A percentile compares a stretch with the other conserved stretches of the same genome.
These are phyloP conservation scores for Stevia rebaudiana DNA, from an alignment of 140 eudicot species.

Conservation along the genomic window DNA sequence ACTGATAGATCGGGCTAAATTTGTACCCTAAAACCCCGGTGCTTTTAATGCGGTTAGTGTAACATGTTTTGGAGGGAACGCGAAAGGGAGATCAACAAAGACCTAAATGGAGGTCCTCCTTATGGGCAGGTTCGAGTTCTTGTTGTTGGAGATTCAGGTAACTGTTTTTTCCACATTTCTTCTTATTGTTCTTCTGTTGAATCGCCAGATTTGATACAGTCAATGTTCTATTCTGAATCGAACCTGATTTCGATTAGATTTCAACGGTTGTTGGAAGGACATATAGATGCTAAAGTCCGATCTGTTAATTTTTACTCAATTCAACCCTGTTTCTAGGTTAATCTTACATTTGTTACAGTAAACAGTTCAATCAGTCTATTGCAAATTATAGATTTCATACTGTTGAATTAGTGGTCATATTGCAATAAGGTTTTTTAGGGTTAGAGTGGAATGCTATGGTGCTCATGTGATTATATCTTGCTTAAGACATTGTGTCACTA, in stretches of 20 bases:
- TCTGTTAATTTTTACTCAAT: slow-evolving; percentile 7
- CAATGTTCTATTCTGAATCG: too few species aligned
- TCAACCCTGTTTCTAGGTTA: slow-evolving; percentile 10
- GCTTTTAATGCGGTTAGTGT: slow-evolving; percentile 23
- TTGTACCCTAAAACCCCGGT: neutral
- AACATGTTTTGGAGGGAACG: slow-evolving; percentile 79
- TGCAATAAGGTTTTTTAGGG: slow-evolving; percentile 5
- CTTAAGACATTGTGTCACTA: neutral
- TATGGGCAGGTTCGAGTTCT: slow-evolving; percentile 91
- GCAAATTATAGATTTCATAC: too few species aligned
- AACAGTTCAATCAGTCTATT: neutral
- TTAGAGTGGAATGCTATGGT: too few species aligned
- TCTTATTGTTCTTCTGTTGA: neutral
- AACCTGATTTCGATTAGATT: neutral
- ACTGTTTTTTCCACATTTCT: neutral
- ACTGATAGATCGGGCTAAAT: neutral
- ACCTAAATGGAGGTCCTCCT: slow-evolving; percentile 57
- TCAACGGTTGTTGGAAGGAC: neutral
- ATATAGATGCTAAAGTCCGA: neutral
- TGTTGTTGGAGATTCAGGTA: slow-evolving; percentile 92
- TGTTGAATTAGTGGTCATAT: neutral
- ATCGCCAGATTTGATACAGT: neutral
- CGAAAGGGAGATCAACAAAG: slow-evolving; percentile 64
- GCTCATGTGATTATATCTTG: neutral
- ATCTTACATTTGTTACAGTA: neutral